These are phyloP conservation scores for Aphanocladium album DNA, from an alignment of 2,329 filamentous ascomycete species.

Conservation along the genomic window DNA sequence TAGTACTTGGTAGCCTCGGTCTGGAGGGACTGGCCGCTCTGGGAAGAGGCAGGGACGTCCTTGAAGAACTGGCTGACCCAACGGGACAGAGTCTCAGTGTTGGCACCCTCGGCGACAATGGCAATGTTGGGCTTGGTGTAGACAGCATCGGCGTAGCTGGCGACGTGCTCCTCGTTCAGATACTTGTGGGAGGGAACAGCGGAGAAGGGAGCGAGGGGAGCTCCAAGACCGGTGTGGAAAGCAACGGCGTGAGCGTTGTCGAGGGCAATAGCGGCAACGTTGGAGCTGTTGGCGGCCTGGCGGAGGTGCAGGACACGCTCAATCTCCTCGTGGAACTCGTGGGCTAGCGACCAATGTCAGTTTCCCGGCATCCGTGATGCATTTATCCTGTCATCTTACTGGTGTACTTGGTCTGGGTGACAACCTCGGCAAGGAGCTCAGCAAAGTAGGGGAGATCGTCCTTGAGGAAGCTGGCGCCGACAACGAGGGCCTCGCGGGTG, in stretches of 20 bases:
- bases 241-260: slow-evolving; percentile 82
- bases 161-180: slow-evolving; percentile 68
- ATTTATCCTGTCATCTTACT: slow-evolving; percentile 43
- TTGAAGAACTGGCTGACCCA: slow-evolving; percentile 95
- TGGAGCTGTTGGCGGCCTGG: slow-evolving; percentile 66
- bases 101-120: slow-evolving; percentile 83
- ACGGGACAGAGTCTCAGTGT: slow-evolving; percentile 69
- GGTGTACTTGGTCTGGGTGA: slow-evolving; percentile 81
- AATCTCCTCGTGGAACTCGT: slow-evolving; percentile 89
- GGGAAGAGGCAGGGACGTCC: slow-evolving; percentile 52
- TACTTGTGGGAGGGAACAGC: slow-evolving; percentile 73
- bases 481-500: slow-evolving; percentile 85
- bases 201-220: slow-evolving; percentile 67
- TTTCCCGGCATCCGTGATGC: not conserved
- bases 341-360: slow-evolving; percentile 48
- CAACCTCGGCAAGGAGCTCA: slow-evolving; percentile 89
- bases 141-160: slow-evolving; percentile 69
- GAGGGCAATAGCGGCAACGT: slow-evolving; percentile 63
- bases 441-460: slow-evolving; percentile 96
- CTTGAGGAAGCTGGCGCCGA: slow-evolving; percentile 92
- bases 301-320: slow-evolving; percentile 69
- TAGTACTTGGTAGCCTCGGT: slow-evolving; percentile 74
- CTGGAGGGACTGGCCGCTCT: slow-evolving; percentile 49
- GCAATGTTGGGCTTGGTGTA: slow-evolving; percentile 90
- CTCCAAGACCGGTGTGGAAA: slow-evolving; percentile 90